Base-by-base conservation (phyloP, 192 early-diverging fungal genomes). In the Coemansia sp. region DNA sequence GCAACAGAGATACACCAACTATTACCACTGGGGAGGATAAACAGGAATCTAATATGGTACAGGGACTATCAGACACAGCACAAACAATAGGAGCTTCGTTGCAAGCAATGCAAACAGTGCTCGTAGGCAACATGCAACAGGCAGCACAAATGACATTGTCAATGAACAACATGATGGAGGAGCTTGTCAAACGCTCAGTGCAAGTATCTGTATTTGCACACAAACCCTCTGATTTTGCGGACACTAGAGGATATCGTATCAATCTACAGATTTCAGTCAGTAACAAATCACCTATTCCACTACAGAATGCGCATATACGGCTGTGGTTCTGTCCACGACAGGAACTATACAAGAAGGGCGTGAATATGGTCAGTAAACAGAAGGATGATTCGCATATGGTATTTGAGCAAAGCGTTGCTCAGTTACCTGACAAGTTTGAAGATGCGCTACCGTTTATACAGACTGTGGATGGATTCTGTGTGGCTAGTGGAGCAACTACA, bases 161-260 rank as follows among this genome's bases (percentile, higher is more conserved):
- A 28, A 74, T 80, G 78, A 80, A 80, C 52, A 56, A 50, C 23
- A 80, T 80, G 78, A 80, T 80, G 78, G 78, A 80, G 58, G 78
- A 80, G 28, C 60, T 80, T 12, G 72, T 80, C 18, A 51, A 54
- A 47, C 64, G 72, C 10, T 69, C 78, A 3, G 55, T 80, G n/a
- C 67, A 62, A n/a, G 54, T 68, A 5, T 31, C 62, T 32, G 69
- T 80, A 12, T 58, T 70, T 49, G 68, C 77, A 4, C n/a, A 61
- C n/a, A 47, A 27, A 14, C 25, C 65, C 12, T 21, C 28, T 9
- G 48, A 31, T 23, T 16, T 28, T 1, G 10, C 28, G 7, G 50
- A 12, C 5, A 19, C 14, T 27, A n/a, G 14, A 5, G 27, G 18
- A 10, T 51, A 34, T 34, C 49, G 25, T 5, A 53, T 44, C 2